These are phyloP conservation scores for Berkeleyomyces basicola DNA, from an alignment of 2,329 filamentous ascomycete species.

Conservation along the genomic window DNA sequence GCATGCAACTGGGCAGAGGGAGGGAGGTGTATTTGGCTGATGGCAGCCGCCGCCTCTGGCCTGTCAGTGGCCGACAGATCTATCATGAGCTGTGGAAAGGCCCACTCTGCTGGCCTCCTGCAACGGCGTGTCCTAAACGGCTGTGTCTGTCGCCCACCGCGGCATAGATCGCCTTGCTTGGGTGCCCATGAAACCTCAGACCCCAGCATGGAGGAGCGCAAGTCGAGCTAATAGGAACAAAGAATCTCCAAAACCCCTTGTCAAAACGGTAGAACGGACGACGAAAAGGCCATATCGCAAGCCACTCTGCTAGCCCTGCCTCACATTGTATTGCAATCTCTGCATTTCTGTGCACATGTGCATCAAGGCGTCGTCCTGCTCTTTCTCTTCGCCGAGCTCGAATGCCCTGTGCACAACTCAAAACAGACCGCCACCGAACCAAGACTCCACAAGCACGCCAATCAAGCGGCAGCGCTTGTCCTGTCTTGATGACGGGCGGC, in stretches of 20 bases:
- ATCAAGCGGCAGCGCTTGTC: too few species aligned
- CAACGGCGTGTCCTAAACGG: background rate
- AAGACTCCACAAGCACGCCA: background rate
- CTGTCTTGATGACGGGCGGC: too few species aligned
- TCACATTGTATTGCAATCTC: background rate
- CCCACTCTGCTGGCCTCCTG: background rate
- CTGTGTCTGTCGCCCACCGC: background rate
- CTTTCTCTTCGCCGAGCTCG: background rate
- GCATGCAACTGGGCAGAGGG: background rate
- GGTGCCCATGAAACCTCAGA: background rate
- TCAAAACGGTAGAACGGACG: background rate
- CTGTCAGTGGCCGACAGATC: too few species aligned
- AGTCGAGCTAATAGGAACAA: background rate
- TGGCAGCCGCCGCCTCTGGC: background rate
- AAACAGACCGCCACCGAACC: background rate
- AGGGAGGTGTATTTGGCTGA: background rate
- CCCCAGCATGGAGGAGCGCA: background rate
- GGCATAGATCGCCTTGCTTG: background rate
- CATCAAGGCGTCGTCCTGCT: background rate
- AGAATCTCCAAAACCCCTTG: background rate
- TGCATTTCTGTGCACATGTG: background rate
- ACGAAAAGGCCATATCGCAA: background rate
- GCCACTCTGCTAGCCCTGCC: background rate
- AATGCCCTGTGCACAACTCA: background rate
- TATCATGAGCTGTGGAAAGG: background rate